A percentile compares a stretch with the other conserved stretches of the same genome.
Conservation (phyloP, 2,329 filamentous ascomycete species). For the Ophiostoma sp. region DNA sequence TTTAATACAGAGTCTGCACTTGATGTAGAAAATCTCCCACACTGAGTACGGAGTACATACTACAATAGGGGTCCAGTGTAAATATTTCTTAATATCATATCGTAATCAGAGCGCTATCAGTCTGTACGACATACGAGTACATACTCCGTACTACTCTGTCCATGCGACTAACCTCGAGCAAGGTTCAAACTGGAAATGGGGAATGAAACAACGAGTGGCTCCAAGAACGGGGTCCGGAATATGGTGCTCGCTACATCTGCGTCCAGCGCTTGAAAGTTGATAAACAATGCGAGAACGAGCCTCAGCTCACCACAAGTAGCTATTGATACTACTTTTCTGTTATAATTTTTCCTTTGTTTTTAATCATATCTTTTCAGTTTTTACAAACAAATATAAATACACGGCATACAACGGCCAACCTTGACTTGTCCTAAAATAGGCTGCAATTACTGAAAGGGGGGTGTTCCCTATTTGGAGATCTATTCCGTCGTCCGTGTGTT, state of each 20-base stretch:
- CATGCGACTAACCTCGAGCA: neutral
- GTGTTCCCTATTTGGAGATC: conserved; percentile 3
- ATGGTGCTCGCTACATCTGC: neutral
- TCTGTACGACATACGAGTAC: neutral
- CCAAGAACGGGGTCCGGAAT: neutral
- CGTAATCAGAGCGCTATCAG: neutral
- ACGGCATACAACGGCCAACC: neutral
- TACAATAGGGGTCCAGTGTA: too few species aligned
- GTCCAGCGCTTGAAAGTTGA: conserved; percentile 4
- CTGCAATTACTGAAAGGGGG: neutral
- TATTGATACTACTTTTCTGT: too few species aligned
- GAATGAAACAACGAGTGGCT: conserved; percentile 4
- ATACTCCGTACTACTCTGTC: neutral
- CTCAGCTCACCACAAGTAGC: neutral
- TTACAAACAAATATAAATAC: neutral
- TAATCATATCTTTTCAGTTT: neutral
- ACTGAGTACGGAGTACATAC: neutral
- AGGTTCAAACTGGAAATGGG: neutral
- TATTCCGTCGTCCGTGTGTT: conserved; percentile 12
- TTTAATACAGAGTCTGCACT: neutral
- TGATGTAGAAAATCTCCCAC: neutral
- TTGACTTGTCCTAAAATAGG: conserved; percentile 5
- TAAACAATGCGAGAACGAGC: conserved; percentile 9
- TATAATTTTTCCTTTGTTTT: too few species aligned
- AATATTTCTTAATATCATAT: too few species aligned